Evolutionary conservation across 257 asterid genomes (phyloP), one percentile per base, ranked within the genome.

Genomic region (Vinca minor): DNA sequence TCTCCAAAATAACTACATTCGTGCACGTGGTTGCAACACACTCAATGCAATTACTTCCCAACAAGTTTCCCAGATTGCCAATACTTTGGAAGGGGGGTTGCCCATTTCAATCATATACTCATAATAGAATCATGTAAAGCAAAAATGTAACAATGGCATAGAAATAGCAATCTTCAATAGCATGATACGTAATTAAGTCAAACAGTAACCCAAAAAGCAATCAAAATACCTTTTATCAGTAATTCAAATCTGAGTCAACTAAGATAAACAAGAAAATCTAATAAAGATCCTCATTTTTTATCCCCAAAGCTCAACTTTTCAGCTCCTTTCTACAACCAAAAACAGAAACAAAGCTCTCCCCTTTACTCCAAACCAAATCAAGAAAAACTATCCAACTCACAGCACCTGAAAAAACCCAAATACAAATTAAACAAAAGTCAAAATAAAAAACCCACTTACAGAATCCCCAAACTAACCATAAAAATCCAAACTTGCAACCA

Each of bases 191-290:
- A 42, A 20, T 44, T 17, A 35, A 46, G 54, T 67, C 59, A 71
- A 20, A n/a, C 18, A 31, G 48, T 14, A 3, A 60, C n/a, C n/a
- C 52, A 46, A 25, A 50, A 69, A 52, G 52, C 58, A 42, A 49
- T 42, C 20, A 67, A 41, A 52, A 15, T 46, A 63, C 74, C 63
- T 63, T 63, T 68, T 48, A 39, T 15, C 50, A 17, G 44, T 39
- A 36, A 67, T 38, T 47, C 56, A 71, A 71, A 71, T 71, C 54
- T 57, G 63, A 66, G 66, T 67, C 56, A 76, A 63, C 77, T 63
- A 56, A 44, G 34, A 48, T 18, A 62, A 39, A 29, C 54, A 4
- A 4, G 23, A 71, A n/a, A n/a, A n/a, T n/a, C n/a, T n/a, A n/a
- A n/a, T n/a, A n/a, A 62, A 62, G 70, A 57, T 64, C 62, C 70